Base-by-base conservation (phyloP, 306 rosid species). In the Abrus pulchellus region DNA sequence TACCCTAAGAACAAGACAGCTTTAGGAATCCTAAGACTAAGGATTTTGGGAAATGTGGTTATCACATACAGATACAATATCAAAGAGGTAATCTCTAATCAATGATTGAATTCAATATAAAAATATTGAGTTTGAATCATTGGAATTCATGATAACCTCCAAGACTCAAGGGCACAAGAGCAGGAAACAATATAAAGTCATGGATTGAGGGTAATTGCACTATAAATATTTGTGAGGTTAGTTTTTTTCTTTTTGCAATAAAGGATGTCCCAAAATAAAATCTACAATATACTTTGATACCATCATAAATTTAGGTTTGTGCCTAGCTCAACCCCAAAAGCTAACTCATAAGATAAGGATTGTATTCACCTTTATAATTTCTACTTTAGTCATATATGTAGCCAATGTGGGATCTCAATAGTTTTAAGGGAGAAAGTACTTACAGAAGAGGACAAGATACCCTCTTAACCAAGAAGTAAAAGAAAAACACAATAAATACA, bases 1-100 rank as follows among this genome's bases (percentile, higher is more conserved):
- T 38, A 70, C 28, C 38, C 44, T 13, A 54, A 50, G 9, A 77
- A 68, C 48, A 61, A 60, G 65, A 70, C 61, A 9, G 7, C 33
- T 56, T 14, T 40, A 68, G 53, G 41, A 56, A 38, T 29, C 9
- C 50, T 6, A 47, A 43, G 34, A 60, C 6, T 36, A 7, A 9
- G 30, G 48, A 38, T 50, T 49, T 27, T 38, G 53, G 62, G 13
- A 64, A 34, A 75, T 29, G 28, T 30, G 52, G 67, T 38, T 62
- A 55, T 29, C 32, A 71, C 33, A 70, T 28, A 48, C 48, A 38
- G 49, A 11, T 45, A 9, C 34, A 68, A 36, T 2, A 36, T 36
- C 40, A 36, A 36, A 61, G 32, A 11, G 3, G 68, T 45, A 72
- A 9, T 60, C 53, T 62, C 62, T 27, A 59, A 29, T 47, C 59